Conservation (phyloP, 495 filamentous ascomycete genomes). For the Xylaria palmicola region DNA sequence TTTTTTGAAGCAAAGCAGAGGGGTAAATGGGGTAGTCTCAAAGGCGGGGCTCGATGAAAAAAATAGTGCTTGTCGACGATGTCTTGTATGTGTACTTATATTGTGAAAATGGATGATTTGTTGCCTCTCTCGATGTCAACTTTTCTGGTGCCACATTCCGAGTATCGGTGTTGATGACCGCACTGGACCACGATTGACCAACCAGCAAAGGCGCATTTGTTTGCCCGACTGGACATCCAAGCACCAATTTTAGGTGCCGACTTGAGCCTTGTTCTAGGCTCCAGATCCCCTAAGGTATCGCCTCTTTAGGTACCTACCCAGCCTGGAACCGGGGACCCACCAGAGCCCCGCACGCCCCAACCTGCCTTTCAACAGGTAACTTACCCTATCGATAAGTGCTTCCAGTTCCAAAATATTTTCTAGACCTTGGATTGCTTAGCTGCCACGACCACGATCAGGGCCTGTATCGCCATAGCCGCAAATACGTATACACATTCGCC, state of each 20-base stretch:
- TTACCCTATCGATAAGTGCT: slow-evolving; percentile 10
- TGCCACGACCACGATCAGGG: background rate
- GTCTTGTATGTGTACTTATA: too few relatives aligned
- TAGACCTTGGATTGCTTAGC: slow-evolving; percentile 1
- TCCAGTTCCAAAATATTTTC: slow-evolving; percentile 13
- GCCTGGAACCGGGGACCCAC: background rate
- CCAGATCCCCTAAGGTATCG: background rate
- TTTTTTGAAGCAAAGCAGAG: background rate
- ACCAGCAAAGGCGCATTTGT: slow-evolving; percentile 2
- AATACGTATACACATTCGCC: slow-evolving; percentile 6
- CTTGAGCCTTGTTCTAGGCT: background rate
- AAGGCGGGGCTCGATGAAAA: background rate
- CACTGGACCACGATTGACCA: background rate
- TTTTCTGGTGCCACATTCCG: background rate
- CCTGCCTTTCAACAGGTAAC: background rate
- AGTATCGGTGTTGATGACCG: slow-evolving; percentile 9
- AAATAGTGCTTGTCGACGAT: too few relatives aligned
- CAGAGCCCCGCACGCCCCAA: background rate
- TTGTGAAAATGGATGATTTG: background rate
- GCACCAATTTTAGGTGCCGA: background rate
- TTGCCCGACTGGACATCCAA: background rate
- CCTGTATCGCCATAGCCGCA: slow-evolving; percentile 5
- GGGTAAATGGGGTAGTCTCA: background rate
- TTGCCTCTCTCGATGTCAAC: background rate
- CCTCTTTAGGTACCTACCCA: background rate